Evolutionary conservation across 768 basidiomycete species (phyloP), one percentile per base, ranked within the genome.

Genomic region (Leucosporidium yakuticum): DNA sequence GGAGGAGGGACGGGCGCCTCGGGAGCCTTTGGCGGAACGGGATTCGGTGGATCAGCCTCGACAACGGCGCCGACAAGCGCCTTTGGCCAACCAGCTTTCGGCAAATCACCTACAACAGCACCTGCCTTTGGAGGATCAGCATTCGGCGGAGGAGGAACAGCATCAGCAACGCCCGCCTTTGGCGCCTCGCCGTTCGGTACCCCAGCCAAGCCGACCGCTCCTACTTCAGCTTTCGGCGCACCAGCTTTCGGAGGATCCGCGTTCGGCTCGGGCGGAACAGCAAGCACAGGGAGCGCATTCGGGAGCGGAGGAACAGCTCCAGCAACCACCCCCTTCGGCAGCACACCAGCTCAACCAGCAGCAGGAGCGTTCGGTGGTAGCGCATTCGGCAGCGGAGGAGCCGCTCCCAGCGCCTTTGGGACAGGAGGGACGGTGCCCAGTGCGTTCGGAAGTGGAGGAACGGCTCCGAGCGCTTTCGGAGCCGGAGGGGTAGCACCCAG

Each of bases 91-190:
- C 34, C 58, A 36, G 49, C 60, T 4, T 60, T 80, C 39, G 77
- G 76, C 17, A 74, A 78, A 57, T 75, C 79, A 1, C 77, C 79
- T 3, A 77, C 79, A 56, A 77, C 79, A 23, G 77, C 79, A 11
- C 79, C 79, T 50, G 79, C 78, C 2, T 74, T 80, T 0, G 79
- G 76, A 6, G 79, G 77, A 0, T 62, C 66, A 4, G 65, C 65
- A 14, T 67, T 67, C 54, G 65, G 65, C 7, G 65, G 60, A 62
- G 66, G 64, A 53, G 64, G 58, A 29, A 59, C 61, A 17, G 56
- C 29, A 25, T 48, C 65, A 14, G 12, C 65, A 17, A 50, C 60
- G 7, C 58, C 68, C 20, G 68, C 63, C 4, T 69, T 69, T 49
- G 68, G 62, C 51, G 21, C 51, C 34, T 27, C 64, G 6, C 64